Evolutionary conservation across 306 rosid genomes (phyloP).

Genomic region (Acacia melanoxylon): DNA sequence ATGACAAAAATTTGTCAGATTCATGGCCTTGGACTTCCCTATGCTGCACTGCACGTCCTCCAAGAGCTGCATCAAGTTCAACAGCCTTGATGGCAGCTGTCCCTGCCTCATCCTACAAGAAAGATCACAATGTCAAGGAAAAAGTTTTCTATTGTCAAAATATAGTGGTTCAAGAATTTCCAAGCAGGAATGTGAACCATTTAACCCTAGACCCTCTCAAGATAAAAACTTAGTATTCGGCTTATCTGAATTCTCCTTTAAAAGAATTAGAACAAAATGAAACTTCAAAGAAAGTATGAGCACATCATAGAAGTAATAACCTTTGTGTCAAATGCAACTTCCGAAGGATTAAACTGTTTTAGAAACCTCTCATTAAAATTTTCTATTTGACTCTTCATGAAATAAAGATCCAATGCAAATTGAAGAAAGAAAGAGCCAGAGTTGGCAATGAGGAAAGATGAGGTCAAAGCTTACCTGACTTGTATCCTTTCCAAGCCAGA

Average conservation of each 20-base stretch:
- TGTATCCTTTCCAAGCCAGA: constrained; percentile 99
- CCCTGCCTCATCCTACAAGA: constrained; percentile 91
- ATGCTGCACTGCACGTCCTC: constrained; percentile 97
- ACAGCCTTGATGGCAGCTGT: constrained; percentile 93
- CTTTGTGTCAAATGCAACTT: neutral
- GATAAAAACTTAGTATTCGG: constrained; percentile 11
- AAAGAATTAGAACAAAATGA: constrained; percentile 1
- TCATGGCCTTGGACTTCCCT: constrained; percentile 97
- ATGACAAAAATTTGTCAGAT: constrained; percentile 95
- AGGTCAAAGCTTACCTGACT: constrained; percentile 72
- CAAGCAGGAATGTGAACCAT: neutral
- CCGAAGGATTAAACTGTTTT: constrained; percentile 15
- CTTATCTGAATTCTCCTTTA: constrained; percentile 5
- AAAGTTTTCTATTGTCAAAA: neutral
- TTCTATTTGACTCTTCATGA: neutral
- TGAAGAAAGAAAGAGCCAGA: constrained; percentile 24
- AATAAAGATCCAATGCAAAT: neutral
- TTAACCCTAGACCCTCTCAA: neutral
- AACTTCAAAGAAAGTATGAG: constrained; percentile 1
- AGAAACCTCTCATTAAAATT: neutral
- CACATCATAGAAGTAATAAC: neutral
- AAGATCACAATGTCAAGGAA: constrained; percentile 23
- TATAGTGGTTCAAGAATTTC: constrained; percentile 8
- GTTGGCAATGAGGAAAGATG: constrained; percentile 22
- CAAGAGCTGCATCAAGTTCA: constrained; percentile 89